phyloP scores from a whole-genome alignment of 257 asterid species.

The Primulina eburnea region DNA sequence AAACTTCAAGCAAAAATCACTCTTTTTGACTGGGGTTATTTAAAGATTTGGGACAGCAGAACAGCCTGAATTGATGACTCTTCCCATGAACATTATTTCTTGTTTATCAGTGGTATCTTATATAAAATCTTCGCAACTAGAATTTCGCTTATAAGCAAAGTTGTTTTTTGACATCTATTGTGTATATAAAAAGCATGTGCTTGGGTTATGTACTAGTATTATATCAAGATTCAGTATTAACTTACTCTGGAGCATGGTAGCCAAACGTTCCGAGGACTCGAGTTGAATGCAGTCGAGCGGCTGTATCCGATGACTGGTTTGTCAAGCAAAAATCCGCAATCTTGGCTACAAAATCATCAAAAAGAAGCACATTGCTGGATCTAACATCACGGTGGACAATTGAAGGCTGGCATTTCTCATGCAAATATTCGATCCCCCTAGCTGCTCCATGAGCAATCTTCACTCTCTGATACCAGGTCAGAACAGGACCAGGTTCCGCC shows the following conservation, averaged over 20 bases:
- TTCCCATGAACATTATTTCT: too few relatives aligned
- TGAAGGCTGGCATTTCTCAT: conserved; percentile 85
- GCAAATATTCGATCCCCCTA: conserved; percentile 75
- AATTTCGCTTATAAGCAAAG: too few relatives aligned
- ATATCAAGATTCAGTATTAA: not conserved
- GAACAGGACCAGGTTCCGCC: conserved; percentile 88
- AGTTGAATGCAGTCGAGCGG: conserved; percentile 92
- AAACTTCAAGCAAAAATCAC: not conserved
- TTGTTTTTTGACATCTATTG: too few relatives aligned
- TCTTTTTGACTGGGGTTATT: not conserved
- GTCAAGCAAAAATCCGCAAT: conserved; percentile 80
- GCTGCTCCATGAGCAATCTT: conserved; percentile 94
- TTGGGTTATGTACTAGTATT: not conserved
- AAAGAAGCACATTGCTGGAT: conserved; percentile 87
- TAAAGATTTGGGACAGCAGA: not conserved
- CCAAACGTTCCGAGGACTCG: conserved; percentile 90
- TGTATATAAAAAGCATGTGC: not conserved
- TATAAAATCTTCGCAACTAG: too few relatives aligned
- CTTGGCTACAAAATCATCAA: conserved; percentile 72
- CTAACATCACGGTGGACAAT: conserved; percentile 87
- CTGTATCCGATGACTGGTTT: conserved; percentile 85
- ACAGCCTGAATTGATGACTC: not conserved
- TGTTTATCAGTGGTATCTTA: not conserved
- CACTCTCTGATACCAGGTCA: conserved; percentile 83
- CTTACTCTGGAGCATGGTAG: conserved; percentile 93